Percentiles rank a stretch among this genome's conserved stretches.
Evolutionary conservation across 352 stramenopile species (phyloP).

Genomic region (Globisporangium echinulatum): DNA sequence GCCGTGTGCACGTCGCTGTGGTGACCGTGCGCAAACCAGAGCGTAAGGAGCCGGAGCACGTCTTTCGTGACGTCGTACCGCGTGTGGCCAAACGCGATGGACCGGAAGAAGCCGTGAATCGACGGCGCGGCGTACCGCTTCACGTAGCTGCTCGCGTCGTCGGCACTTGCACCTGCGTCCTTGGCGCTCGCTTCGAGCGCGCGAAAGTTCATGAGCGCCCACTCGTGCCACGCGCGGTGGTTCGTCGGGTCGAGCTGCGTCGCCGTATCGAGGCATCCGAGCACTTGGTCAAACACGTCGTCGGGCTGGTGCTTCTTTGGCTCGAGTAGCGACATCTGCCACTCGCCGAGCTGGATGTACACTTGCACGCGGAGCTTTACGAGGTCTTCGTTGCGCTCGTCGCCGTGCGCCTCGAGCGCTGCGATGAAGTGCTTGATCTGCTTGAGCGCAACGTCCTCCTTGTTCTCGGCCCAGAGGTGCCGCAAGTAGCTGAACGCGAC

Average conservation of each 20-base stretch:
- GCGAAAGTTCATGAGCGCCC: constrained; percentile 97
- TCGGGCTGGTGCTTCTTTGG: constrained; percentile 56
- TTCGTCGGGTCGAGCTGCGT: constrained; percentile 86
- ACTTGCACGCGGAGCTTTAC: constrained; percentile 75
- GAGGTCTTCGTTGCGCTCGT: constrained; percentile 64
- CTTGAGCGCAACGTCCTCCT: constrained; percentile 74
- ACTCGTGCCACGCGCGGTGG: constrained; percentile 98
- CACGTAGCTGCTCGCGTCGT: constrained; percentile 29
- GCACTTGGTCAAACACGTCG: constrained; percentile 69
- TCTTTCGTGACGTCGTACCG: constrained; percentile 95
- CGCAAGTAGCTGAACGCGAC: constrained; percentile 79
- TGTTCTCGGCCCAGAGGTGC: constrained; percentile 78
- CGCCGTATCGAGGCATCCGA: constrained; percentile 74
- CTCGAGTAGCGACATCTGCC: constrained; percentile 75
- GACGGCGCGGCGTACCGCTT: constrained; percentile 88
- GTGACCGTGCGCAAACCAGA: constrained; percentile 98
- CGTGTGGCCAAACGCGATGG: constrained; percentile 94
- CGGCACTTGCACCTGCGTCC: constrained; percentile 13
- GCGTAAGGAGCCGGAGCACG: constrained; percentile 96
- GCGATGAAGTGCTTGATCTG: constrained; percentile 85
- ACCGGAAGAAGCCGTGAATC: constrained; percentile 97
- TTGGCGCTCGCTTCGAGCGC: constrained; percentile 61
- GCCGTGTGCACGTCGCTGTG: constrained; percentile 82
- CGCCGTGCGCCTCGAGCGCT: constrained; percentile 59
- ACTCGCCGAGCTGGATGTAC: constrained; percentile 83